Conservation (phyloP, 2,329 filamentous ascomycete genomes). For the Phialocephala subalpina region DNA sequence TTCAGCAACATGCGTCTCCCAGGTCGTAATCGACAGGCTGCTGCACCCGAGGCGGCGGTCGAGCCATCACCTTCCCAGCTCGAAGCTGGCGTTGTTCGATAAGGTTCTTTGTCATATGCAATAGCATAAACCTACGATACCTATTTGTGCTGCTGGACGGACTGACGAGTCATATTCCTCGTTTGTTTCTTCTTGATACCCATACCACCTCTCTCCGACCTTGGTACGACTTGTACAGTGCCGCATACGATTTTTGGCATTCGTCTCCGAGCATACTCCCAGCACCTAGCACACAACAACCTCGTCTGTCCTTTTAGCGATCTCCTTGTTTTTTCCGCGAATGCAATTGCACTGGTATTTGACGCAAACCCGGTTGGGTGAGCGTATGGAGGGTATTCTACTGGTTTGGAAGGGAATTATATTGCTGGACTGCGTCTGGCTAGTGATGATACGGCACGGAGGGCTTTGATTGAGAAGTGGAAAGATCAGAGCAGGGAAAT, state of each 20-base stretch:
- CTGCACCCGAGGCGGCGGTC: constrained; percentile 15
- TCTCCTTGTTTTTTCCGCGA: constrained; percentile 8
- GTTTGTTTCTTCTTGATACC: constrained; percentile 19
- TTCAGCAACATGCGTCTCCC: constrained; percentile 36
- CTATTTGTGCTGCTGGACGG: constrained; percentile 10
- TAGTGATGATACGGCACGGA: background rate
- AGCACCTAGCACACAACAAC: background rate
- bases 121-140: constrained; percentile 14
- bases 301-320: constrained; percentile 3
- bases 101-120: constrained; percentile 20
- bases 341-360: constrained; percentile 9
- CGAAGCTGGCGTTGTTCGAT: constrained; percentile 42
- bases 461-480: background rate
- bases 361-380: background rate
- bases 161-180: constrained; percentile 22
- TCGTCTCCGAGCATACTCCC: background rate
- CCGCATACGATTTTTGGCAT: background rate
- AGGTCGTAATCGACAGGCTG: constrained; percentile 32
- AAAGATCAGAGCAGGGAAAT: background rate
- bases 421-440: background rate
- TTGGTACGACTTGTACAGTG: constrained; percentile 15
- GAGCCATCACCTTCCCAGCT: constrained; percentile 44
- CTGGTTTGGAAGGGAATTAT: background rate
- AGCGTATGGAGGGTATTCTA: constrained; percentile 1
- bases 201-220: constrained; percentile 12